phyloP scores from a whole-genome alignment of 2,329 filamentous ascomycete genomes.

The Myriosclerotinia curreyana region DNA sequence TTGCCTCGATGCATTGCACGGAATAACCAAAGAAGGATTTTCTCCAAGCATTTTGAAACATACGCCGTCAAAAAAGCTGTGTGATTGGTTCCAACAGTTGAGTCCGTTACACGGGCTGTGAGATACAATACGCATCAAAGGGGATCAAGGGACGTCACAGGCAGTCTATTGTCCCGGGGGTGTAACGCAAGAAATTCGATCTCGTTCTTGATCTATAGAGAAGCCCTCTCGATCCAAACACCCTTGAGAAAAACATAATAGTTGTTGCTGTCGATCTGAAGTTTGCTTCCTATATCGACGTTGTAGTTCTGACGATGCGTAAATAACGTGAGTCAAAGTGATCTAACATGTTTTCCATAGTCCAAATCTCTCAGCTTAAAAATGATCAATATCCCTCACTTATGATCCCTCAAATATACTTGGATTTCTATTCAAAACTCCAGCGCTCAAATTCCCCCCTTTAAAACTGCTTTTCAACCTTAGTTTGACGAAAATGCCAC shows the following conservation, averaged over 20 bases:
- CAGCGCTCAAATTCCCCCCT: too few species aligned
- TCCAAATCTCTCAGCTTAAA: not conserved
- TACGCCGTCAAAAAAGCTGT: not conserved
- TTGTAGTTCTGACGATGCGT: not conserved
- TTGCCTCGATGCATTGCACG: not conserved
- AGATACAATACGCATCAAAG: constrained; percentile 7
- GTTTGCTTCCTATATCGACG: not conserved
- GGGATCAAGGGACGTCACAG: constrained; percentile 7
- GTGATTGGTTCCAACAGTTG: not conserved
- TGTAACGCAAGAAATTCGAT: constrained; percentile 10
- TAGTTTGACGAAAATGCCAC: constrained; percentile 35
- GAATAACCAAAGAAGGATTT: not conserved
- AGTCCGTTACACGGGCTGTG: constrained; percentile 1
- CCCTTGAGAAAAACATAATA: not conserved
- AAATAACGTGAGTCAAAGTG: not conserved
- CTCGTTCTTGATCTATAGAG: constrained; percentile 20
- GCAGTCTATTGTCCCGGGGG: not conserved
- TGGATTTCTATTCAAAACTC: not conserved
- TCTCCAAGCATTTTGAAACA: not conserved
- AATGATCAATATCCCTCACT: not conserved
- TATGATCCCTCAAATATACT: constrained; percentile 50
- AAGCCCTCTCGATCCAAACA: constrained; percentile 5
- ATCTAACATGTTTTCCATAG: not conserved
- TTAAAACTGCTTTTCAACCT: too few species aligned
- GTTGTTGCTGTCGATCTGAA: not conserved